These are phyloP conservation scores for Piper betle DNA, from an alignment of 164 flowering plant species.

Conservation along the genomic window DNA sequence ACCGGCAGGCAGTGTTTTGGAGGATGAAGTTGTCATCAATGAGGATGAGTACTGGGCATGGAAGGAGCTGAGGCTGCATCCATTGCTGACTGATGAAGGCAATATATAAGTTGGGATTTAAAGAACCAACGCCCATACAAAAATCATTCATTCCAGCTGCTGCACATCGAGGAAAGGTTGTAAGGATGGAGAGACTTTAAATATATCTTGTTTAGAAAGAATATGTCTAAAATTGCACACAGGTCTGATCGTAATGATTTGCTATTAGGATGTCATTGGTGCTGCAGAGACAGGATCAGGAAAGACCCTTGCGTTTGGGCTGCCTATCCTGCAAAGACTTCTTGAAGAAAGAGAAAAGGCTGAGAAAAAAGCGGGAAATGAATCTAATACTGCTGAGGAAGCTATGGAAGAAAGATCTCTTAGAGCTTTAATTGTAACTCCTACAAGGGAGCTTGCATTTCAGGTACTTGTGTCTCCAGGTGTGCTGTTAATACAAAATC, in stretches of 20 bases:
- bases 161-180: conserved; percentile 96
- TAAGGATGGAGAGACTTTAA: not conserved
- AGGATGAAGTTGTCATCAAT: conserved; percentile 26
- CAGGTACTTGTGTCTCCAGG: conserved; percentile 36
- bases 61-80: conserved; percentile 87
- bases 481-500: too few relatives aligned
- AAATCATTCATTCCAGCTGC: conserved; percentile 87
- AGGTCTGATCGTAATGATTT: not conserved
- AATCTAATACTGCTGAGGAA: conserved; percentile 28
- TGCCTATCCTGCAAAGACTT: conserved; percentile 86
- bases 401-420: conserved; percentile 34
- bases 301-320: conserved; percentile 93
- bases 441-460: conserved; percentile 93
- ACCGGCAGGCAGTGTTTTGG: conserved; percentile 16
- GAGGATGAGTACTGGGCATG: conserved; percentile 60
- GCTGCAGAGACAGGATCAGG: conserved; percentile 99
- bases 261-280: conserved; percentile 73
- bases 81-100: conserved; percentile 69
- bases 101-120: conserved; percentile 69
- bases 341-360: conserved; percentile 72
- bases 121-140: conserved; percentile 95
- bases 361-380: conserved; percentile 17
- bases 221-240: not conserved
- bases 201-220: not conserved
- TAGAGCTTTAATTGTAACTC: conserved; percentile 81